Percentiles rank a stretch among this genome's conserved stretches.
Conservation (phyloP, 2,329 filamentous ascomycete genomes). For the Stagonosporopsis chrysanthemi region DNA sequence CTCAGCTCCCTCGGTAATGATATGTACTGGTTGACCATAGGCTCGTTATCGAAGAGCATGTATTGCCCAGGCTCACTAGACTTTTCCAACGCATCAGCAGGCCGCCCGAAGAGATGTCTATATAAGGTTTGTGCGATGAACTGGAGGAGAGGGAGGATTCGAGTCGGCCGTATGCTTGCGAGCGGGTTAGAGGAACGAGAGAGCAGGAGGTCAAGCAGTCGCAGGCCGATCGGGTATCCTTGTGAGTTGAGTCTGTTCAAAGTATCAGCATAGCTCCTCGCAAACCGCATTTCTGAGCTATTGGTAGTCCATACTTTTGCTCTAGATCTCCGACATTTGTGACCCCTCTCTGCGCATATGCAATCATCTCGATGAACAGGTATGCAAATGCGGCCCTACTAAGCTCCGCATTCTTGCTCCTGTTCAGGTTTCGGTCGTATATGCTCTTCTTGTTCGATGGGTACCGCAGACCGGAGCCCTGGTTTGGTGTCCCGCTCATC, state of each 20-base stretch:
- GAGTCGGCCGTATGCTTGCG: slow-evolving; percentile 72
- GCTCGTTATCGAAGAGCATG: slow-evolving; percentile 99
- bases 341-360: slow-evolving; percentile 88
- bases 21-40: slow-evolving; percentile 92
- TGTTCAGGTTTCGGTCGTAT: slow-evolving; percentile 94
- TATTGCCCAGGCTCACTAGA: slow-evolving; percentile 91
- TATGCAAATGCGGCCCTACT: slow-evolving; percentile 95
- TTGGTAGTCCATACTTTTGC: slow-evolving; percentile 69
- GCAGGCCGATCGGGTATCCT: slow-evolving; percentile 92
- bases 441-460: slow-evolving; percentile 96
- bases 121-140: slow-evolving; percentile 94
- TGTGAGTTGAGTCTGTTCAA: slow-evolving; percentile 79
- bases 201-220: slow-evolving; percentile 92
- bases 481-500: slow-evolving; percentile 37
- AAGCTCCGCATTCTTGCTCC: slow-evolving; percentile 84
- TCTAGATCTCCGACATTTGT: slow-evolving; percentile 94
- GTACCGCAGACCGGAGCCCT: slow-evolving; percentile 72
- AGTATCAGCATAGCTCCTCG: background rate
- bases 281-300: background rate
- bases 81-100: slow-evolving; percentile 92
- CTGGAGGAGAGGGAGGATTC: slow-evolving; percentile 89
- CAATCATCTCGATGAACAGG: slow-evolving; percentile 95
- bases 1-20: slow-evolving; percentile 94
- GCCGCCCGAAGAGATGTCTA: slow-evolving; percentile 88
- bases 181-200: slow-evolving; percentile 64